Conservation (phyloP, 495 filamentous ascomycete species). For the Hypoxylon lienhwacheense region DNA sequence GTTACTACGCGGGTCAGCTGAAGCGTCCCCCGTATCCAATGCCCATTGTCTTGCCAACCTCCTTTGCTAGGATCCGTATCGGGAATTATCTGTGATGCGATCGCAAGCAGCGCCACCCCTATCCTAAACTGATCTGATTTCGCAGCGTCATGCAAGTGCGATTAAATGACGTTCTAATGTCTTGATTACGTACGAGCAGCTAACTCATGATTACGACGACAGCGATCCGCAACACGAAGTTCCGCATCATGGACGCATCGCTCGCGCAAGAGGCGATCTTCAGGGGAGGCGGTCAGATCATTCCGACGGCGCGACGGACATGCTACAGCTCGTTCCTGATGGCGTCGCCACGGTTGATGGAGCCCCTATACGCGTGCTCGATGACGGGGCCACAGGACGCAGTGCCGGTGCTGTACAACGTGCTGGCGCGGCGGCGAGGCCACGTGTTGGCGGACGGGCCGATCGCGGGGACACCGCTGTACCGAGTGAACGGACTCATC, state of each 20-base stretch:
- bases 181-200: constrained; percentile 17
- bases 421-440: constrained; percentile 81
- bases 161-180: constrained; percentile 4
- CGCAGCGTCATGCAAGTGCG: constrained; percentile 6
- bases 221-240: constrained; percentile 96
- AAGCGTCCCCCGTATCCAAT: constrained; percentile 15
- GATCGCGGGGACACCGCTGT: constrained; percentile 93
- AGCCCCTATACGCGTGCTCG: constrained; percentile 86
- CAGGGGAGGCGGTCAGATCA: constrained; percentile 94
- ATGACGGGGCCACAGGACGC: constrained; percentile 94
- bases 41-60: constrained; percentile 1
- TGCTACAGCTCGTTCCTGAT: constrained; percentile 95
- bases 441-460: constrained; percentile 93
- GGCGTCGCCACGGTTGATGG: constrained; percentile 94
- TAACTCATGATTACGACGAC: constrained; percentile 19
- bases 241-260: constrained; percentile 87
- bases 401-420: constrained; percentile 85
- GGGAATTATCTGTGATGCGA: constrained; percentile 7
- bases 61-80: constrained; percentile 4
- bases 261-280: constrained; percentile 90
- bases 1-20: constrained; percentile 3
- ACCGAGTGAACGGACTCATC: constrained; percentile 84
- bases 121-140: constrained; percentile 3
- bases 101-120: background rate
- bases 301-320: constrained; percentile 87